phyloP scores from a whole-genome alignment of 805 yeast genomes.

The Nakazawaea holstii region DNA sequence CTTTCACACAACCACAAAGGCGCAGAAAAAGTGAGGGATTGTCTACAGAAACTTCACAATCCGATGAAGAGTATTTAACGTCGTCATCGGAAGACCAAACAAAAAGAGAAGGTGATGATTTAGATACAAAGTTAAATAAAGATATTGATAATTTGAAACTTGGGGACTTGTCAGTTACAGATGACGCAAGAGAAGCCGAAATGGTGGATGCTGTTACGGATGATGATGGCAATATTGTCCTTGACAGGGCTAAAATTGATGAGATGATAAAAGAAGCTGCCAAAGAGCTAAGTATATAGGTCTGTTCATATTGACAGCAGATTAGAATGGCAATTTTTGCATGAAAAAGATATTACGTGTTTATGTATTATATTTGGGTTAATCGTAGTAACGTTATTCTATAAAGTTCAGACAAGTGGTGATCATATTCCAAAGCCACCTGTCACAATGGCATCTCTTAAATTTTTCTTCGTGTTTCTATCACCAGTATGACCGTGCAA shows the following conservation, averaged over 20 bases:
- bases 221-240: background rate
- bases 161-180: constrained; percentile 1
- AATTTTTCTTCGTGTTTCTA: constrained; percentile 6
- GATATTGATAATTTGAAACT: constrained; percentile 1
- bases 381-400: too few species aligned
- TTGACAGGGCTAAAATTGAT: constrained; percentile 8
- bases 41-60: background rate
- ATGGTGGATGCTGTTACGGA: background rate
- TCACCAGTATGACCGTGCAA: constrained; percentile 8
- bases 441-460: constrained; percentile 10
- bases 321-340: too few species aligned
- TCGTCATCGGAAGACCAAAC: background rate
- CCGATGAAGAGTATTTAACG: background rate
- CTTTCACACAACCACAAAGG: constrained; percentile 18
- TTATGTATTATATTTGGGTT: too few species aligned
- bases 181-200: background rate
- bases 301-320: too few species aligned
- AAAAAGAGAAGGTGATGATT: constrained; percentile 2
- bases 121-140: constrained; percentile 2
- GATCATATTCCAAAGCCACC: constrained; percentile 10
- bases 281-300: constrained; percentile 7
- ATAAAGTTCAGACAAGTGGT: background rate
- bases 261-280: constrained; percentile 12
- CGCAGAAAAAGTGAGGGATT: background rate
- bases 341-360: too few species aligned